Evolutionary conservation across 192 early-diverging fungal genomes (phyloP), one percentile per base, ranked within the genome.

Genomic region (Dissophora ornata): DNA sequence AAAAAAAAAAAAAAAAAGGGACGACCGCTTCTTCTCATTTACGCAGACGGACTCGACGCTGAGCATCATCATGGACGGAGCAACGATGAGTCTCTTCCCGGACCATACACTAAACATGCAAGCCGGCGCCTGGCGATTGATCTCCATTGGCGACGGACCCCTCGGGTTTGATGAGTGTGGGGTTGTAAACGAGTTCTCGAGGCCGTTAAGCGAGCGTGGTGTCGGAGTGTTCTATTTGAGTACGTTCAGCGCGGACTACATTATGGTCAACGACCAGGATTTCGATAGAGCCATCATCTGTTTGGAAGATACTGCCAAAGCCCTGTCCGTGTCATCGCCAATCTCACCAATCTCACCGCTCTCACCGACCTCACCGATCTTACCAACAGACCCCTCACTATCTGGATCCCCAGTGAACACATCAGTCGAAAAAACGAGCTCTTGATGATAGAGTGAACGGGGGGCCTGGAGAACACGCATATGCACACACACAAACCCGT

Each of bases 31-130:
- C 59, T 77, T 77, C 38, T 77, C 73, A 5, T 77, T 67, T 41
- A 77, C 73, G 1, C 73, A 77, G n/a, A 77, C 73, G 15, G 65
- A 77, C 26, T 60, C 58, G 19, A 67, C 73, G 13, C n/a, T 66
- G 46, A 77, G 73, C 32, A 77, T 77, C 22, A 77, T 77, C 29
- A 77, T 77, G 73, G 73, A 77, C 38, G 57, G 48, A 1, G 64
- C 57, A 12, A 77, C 73, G 0, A 52, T 77, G 64, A 57, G 51
- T 12, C 47, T 66, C 5, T 77, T 77, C 59, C 73, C 73, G 1
- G 73, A 77, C n/a, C 65, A 77, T 19, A 67, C 73, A 9, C 65
- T 77, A 57, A 77, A 77, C 32, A 77, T 59, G 0, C 73, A 77
- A 22, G 73, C 58, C 3, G 73, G 73, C 10, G 42, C 57, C 40